phyloP scores from a whole-genome alignment of 164 flowering plant genomes.

The Stephania japonica region DNA sequence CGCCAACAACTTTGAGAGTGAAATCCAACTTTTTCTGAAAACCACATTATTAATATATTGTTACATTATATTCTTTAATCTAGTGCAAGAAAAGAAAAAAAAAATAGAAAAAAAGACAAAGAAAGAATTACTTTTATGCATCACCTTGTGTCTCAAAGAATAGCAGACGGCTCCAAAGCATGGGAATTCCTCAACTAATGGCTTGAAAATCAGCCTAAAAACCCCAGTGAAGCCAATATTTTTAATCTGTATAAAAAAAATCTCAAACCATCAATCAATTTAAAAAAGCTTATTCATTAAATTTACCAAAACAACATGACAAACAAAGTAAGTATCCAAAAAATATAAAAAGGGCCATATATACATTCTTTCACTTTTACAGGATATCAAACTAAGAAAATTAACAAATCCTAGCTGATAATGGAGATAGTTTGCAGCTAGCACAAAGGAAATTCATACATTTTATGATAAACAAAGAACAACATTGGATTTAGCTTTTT shows the following conservation, averaged over 20 bases:
- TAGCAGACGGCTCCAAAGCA: conserved; percentile 92
- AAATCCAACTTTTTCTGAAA: conserved; percentile 94
- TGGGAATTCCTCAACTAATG: conserved; percentile 84
- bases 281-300: neutral
- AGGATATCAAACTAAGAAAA: neutral
- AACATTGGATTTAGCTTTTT: neutral
- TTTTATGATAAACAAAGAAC: neutral
- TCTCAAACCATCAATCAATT: neutral
- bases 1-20: conserved; percentile 87
- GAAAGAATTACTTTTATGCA: neutral
- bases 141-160: conserved; percentile 86
- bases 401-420: neutral
- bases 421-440: neutral
- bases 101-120: neutral
- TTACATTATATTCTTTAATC: neutral
- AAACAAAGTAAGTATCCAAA: neutral
- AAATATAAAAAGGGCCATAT: neutral
- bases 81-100: neutral
- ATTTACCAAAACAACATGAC: neutral
- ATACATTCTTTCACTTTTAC: neutral
- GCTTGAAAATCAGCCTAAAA: conserved; percentile 90
- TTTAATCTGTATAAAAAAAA: conserved; percentile 57
- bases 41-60: conserved; percentile 1
- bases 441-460: no score
- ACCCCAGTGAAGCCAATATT: conserved; percentile 93